These are phyloP conservation scores for Claviceps digitariae DNA, from an alignment of 2,329 filamentous ascomycete species.

Conservation along the genomic window DNA sequence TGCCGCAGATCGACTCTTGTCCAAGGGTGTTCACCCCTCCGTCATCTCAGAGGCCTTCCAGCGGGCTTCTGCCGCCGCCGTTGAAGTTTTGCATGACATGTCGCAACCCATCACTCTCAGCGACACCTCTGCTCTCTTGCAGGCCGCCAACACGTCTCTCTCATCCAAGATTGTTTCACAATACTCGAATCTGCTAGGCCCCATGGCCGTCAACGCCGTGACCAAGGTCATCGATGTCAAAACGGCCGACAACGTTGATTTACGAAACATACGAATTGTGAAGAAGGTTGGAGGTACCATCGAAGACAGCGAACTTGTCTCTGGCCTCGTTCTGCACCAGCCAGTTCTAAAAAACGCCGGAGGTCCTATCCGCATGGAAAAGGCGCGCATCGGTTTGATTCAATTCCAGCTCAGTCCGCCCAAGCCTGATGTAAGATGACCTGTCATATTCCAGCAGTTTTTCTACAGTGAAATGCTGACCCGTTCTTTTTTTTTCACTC, in stretches of 20 bases:
- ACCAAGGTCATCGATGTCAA: conserved; percentile 91
- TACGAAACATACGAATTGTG: conserved; percentile 91
- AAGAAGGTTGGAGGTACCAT: conserved; percentile 98
- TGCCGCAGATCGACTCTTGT: conserved; percentile 79
- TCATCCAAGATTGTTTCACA: conserved; percentile 98
- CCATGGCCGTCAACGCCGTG: conserved; percentile 95
- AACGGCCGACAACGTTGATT: conserved; percentile 89
- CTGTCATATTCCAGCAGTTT: neutral
- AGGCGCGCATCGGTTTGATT: conserved; percentile 91
- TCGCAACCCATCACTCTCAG: conserved; percentile 81
- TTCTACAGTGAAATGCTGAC: neutral
- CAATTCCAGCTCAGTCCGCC: conserved; percentile 98
- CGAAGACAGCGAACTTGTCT: conserved; percentile 94
- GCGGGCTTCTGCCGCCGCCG: conserved; percentile 77
- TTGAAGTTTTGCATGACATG: conserved; percentile 87
- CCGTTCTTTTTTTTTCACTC: neutral
- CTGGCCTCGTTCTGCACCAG: conserved; percentile 86
- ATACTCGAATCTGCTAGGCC: conserved; percentile 87
- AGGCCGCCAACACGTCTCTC: conserved; percentile 91
- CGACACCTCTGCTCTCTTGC: conserved; percentile 80
- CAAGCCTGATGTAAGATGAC: conserved; percentile 72
- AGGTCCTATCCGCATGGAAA: conserved; percentile 86
- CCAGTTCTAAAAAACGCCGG: conserved; percentile 86
- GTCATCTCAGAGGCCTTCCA: conserved; percentile 98
- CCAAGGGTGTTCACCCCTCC: conserved; percentile 92